Percentiles rank a stretch among this genome's conserved stretches.
These are phyloP conservation scores for Sistotremastrum niveocremeum DNA, from an alignment of 768 basidiomycete genomes.

Conservation along the genomic window DNA sequence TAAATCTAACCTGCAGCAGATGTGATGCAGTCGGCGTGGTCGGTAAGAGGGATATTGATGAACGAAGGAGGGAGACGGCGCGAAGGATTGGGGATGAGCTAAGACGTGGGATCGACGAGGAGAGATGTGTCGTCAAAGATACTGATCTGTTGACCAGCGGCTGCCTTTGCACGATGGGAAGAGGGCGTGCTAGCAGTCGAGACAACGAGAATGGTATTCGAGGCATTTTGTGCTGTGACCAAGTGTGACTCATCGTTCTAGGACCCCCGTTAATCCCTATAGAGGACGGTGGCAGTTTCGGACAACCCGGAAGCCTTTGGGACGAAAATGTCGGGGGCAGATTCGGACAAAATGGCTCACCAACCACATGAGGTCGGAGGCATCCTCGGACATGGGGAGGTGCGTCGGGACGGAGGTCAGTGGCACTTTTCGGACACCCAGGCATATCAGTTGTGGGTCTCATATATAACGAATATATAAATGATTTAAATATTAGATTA, in stretches of 20 bases:
- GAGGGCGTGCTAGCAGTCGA: slow-evolving; percentile 22
- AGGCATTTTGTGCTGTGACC: slow-evolving; percentile 25
- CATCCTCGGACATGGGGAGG: neutral
- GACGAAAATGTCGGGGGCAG: slow-evolving; percentile 4
- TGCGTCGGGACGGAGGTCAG: too few species aligned
- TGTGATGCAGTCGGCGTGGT: slow-evolving; percentile 1
- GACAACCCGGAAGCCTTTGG: slow-evolving; percentile 12
- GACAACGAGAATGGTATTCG: slow-evolving; percentile 28
- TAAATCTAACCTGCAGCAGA: slow-evolving; percentile 42
- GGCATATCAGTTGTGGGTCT: too few species aligned
- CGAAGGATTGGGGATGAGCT: slow-evolving; percentile 24
- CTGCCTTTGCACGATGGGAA: neutral
- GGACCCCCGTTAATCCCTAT: neutral
- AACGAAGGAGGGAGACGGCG: slow-evolving; percentile 13
- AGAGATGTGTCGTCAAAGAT: slow-evolving; percentile 6
- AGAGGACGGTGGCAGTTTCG: neutral
- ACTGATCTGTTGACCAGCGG: neutral
- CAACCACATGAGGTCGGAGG: neutral
- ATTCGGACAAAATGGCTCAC: slow-evolving; percentile 6
- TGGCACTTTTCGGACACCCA: too few species aligned
- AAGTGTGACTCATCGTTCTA: neutral
- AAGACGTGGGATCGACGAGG: slow-evolving; percentile 14
- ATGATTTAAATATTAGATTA: too few species aligned
- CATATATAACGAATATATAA: too few species aligned
- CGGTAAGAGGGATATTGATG: slow-evolving; percentile 1